Conservation (phyloP, 805 yeast species). For the Candida patagonica region DNA sequence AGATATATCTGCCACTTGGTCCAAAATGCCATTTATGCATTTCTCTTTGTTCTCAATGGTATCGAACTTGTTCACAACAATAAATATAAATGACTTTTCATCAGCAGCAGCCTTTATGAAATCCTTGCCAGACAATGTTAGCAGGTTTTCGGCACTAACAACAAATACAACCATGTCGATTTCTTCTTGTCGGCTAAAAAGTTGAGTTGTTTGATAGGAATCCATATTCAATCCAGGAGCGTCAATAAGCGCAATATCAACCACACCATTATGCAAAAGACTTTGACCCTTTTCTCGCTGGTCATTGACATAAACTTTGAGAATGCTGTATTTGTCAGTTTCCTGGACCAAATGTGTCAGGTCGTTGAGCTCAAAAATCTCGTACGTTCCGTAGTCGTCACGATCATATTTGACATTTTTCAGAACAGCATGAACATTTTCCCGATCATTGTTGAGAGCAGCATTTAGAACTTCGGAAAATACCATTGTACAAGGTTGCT, state of each 20-base stretch:
- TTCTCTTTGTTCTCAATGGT: constrained; percentile 70
- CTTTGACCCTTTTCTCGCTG: constrained; percentile 56
- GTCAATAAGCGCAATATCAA: constrained; percentile 86
- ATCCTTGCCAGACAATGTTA: constrained; percentile 89
- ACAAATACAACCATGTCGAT: constrained; percentile 94
- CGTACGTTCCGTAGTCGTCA: constrained; percentile 58
- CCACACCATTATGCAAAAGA: constrained; percentile 76
- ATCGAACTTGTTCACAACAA: constrained; percentile 90
- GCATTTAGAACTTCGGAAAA: constrained; percentile 92
- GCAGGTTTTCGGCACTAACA: constrained; percentile 91
- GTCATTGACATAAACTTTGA: constrained; percentile 79
- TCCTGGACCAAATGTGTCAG: constrained; percentile 64
- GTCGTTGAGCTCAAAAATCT: constrained; percentile 41
- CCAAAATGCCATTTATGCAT: constrained; percentile 67
- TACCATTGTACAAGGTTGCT: constrained; percentile 94
- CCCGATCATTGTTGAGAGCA: constrained; percentile 58
- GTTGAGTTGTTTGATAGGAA: constrained; percentile 87
- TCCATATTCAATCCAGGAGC: constrained; percentile 97
- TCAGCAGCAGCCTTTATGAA: constrained; percentile 83
- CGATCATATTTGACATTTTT: constrained; percentile 36
- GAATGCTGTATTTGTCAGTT: constrained; percentile 58
- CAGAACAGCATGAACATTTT: constrained; percentile 89
- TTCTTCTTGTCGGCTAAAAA: constrained; percentile 92
- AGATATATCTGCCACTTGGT: constrained; percentile 74
- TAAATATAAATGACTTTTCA: constrained; percentile 85